These are phyloP conservation scores for Nadsonia fulvescens DNA, from an alignment of 805 yeast genomes.

Conservation along the genomic window DNA sequence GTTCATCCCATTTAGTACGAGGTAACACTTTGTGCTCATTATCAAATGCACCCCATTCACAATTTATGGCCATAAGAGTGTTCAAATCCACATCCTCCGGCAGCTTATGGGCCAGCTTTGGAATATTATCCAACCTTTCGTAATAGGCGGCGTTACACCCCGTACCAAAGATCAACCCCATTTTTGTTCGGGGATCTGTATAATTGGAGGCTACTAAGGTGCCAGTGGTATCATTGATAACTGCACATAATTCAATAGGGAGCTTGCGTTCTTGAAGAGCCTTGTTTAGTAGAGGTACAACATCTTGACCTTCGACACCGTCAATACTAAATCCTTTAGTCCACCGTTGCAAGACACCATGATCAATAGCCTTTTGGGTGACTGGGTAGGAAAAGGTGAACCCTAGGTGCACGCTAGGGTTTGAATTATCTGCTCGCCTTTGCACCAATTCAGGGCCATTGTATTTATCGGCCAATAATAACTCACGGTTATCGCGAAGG, in stretches of 20 bases:
- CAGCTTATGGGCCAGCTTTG: constrained; percentile 59
- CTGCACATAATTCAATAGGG: constrained; percentile 76
- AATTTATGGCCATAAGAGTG: constrained; percentile 85
- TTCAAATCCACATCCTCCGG: constrained; percentile 43
- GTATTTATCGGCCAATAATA: constrained; percentile 9
- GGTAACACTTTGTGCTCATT: constrained; percentile 74
- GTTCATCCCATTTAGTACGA: constrained; percentile 72
- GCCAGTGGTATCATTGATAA: constrained; percentile 95
- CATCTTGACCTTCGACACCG: constrained; percentile 87
- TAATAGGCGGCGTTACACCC: constrained; percentile 96
- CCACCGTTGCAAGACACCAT: constrained; percentile 87
- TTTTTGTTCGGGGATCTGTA: constrained; percentile 70
- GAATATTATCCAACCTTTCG: constrained; percentile 54
- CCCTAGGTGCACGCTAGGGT: constrained; percentile 37
- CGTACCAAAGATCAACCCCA: constrained; percentile 95
- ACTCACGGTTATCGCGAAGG: constrained; percentile 54
- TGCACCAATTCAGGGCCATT: constrained; percentile 2
- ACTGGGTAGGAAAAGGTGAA: constrained; percentile 86
- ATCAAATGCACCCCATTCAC: constrained; percentile 97
- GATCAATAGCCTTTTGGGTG: constrained; percentile 59
- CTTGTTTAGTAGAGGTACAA: constrained; percentile 74
- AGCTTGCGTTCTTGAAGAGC: constrained; percentile 46
- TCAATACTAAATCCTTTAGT: constrained; percentile 93
- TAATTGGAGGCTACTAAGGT: constrained; percentile 90
- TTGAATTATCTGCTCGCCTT: constrained; percentile 1